phyloP scores from a whole-genome alignment of 2,329 filamentous ascomycete species.

The Colletotrichum acutatum region DNA sequence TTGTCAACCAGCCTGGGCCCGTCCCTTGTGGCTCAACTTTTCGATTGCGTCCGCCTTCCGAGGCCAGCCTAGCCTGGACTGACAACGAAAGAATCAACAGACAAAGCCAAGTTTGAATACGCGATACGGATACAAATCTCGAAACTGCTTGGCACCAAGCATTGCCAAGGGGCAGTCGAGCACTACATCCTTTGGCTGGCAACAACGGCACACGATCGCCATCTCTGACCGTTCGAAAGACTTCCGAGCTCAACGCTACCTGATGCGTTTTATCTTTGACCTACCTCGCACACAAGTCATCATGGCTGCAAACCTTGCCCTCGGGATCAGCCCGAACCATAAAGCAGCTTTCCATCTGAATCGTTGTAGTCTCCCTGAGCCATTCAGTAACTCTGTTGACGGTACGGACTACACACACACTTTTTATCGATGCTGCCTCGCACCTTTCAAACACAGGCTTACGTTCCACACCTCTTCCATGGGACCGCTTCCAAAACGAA shows the following conservation, averaged over 20 bases:
- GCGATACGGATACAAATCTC: neutral
- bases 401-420: neutral
- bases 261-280: neutral
- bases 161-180: constrained; percentile 8
- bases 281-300: neutral
- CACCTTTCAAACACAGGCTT: constrained; percentile 7
- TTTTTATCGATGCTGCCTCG: neutral
- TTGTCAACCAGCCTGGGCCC: constrained; percentile 11
- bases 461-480: neutral
- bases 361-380: neutral
- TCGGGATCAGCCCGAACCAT: neutral
- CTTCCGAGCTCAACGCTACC: constrained; percentile 9
- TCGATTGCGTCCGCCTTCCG: neutral
- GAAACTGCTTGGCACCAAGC: constrained; percentile 14
- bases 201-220: neutral
- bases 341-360: neutral
- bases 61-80: neutral
- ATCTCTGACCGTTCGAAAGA: neutral
- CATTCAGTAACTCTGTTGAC: neutral
- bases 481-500: neutral
- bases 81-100: constrained; percentile 2
- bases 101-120: constrained; percentile 16
- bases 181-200: constrained; percentile 4
- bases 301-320: neutral
- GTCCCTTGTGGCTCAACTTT: constrained; percentile 1